Base-by-base conservation (phyloP, 108 stramenopile species). In the Schizochytrium sp. region DNA sequence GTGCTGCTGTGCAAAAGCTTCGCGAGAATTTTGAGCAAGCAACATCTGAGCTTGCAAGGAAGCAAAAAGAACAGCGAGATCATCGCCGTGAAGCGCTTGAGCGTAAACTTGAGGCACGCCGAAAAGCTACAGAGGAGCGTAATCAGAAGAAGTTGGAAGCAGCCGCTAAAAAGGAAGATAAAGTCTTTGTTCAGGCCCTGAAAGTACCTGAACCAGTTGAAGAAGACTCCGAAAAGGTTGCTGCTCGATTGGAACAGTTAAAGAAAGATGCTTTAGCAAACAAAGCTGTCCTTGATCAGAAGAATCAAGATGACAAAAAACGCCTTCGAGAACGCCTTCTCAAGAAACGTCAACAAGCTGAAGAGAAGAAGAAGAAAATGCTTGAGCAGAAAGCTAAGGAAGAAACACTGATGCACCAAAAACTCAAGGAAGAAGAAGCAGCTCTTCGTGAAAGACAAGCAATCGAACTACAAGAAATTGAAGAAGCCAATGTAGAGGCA, bases 281-380 rank as follows among this genome's bases (percentile, higher is more conserved):
- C 50, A 83, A 83, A 53, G 50, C 50, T 8, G 50, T n/a, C 15
- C 53, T 83, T 1, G 76, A 83, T n/a, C 28, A 17, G 17, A 83
- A 83, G 2, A 49, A 55, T 42, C 47, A 53, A 17, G 40, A 83
- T 10, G 76, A 83, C 50, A 83, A 83, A 28, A 49, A 49, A 5
- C 47, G 53, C 10, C 19, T 83, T 17, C 76, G 76, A 0, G 76
- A 83, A 13, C 45, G 76, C 12, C 76, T 83, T 8, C 50, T 53
- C 45, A 83, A 83, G 28, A 83, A 83, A 53, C 47, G 53, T 10
- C 13, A 47, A 53, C 47, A 55, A n/a, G 76, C 76, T 28, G 76
- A 83, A 42, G 76, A 83, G 47, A 83, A 83, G 76, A 83, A 83
- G 76, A 28, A 49, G 47, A 55, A 49, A 53, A 55, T 83, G 47